Percentiles rank a stretch among this genome's conserved stretches.
These are phyloP conservation scores for Boletellus sp. DNA, from an alignment of 768 basidiomycete species.

Conservation along the genomic window DNA sequence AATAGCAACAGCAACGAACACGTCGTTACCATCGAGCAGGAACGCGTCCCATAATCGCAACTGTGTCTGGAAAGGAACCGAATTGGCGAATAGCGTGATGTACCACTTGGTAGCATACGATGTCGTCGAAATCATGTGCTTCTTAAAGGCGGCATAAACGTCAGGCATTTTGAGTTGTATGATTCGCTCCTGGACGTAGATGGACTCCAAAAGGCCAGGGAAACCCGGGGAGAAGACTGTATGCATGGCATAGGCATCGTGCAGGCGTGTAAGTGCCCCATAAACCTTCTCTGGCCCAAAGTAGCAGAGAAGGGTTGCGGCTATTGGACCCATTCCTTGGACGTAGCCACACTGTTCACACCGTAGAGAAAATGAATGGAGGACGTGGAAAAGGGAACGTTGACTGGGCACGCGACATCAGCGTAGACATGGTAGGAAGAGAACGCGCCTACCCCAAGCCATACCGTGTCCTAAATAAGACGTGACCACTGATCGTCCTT, in stretches of 20 bases:
- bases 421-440: constrained; percentile 1
- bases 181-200: constrained; percentile 91
- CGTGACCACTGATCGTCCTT: constrained; percentile 90
- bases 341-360: constrained; percentile 91
- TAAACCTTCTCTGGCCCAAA: constrained; percentile 88
- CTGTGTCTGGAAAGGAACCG: constrained; percentile 93
- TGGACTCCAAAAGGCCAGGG: constrained; percentile 91
- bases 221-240: constrained; percentile 90
- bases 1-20: constrained; percentile 80
- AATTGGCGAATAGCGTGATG: constrained; percentile 94
- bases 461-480: constrained; percentile 93
- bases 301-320: constrained; percentile 91
- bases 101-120: constrained; percentile 99
- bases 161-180: constrained; percentile 86
- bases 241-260: constrained; percentile 86
- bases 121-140: constrained; percentile 87
- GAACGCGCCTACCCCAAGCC: constrained; percentile 76
- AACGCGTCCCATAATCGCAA: constrained; percentile 94
- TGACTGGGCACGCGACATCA: constrained; percentile 52
- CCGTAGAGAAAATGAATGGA: constrained; percentile 86
- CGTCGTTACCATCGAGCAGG: constrained; percentile 83
- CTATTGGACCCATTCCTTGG: constrained; percentile 98
- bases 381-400: constrained; percentile 90
- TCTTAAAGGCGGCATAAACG: constrained; percentile 81
- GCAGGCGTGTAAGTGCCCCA: constrained; percentile 79